Base-by-base conservation (phyloP, 352 stramenopile species). In the Pythium monospermum region DNA sequence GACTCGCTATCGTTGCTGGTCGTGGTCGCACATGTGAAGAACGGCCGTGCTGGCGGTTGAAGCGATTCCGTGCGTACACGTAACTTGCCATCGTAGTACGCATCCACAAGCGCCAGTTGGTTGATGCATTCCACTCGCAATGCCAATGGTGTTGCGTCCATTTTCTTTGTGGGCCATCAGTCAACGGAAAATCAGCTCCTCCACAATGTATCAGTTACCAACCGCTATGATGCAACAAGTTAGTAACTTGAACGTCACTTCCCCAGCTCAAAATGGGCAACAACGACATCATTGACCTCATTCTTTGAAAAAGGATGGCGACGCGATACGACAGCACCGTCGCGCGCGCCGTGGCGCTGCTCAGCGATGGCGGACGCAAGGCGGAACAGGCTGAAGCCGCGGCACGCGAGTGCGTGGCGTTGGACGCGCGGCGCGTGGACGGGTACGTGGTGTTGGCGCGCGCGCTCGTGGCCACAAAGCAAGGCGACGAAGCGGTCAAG, bases 51-150 rank as follows among this genome's bases (percentile, higher is more conserved):
- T 27, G 74, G 59, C 19, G 69, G 38, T 25, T 67, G 62, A n/a
- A 86, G 45, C 15, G 67, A 76, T 16, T 60, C 47, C 2, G 44
- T 32, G 3, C 59, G 54, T 8, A 86, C 37, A 44, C 48, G 38
- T 21, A 72, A 28, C 4, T n/a, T 39, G 13, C 61, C 56, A 22
- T 22, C 23, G 64, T 87, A 91, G 53, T 91, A 91, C 12, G 39
- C 51, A 48, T 73, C 67, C 50, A 91, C 66, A 18, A 67, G 36
- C 38, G 54, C 69, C 10, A 68, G 52, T 26, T 87, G 76, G 48
- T 86, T 76, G 23, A 79, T 61, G 28, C 25, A 8, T 5, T n/a
- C 28, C 28, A 59, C 49, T 13, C 23, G 30, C 49, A 33, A 64
- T 19, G 41, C n/a, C n/a, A n/a, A n/a, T n/a, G n/a, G 26, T 28